Evolutionary conservation across 345 rosid species (phyloP).

Genomic region (Mallotus nudiflorus): DNA sequence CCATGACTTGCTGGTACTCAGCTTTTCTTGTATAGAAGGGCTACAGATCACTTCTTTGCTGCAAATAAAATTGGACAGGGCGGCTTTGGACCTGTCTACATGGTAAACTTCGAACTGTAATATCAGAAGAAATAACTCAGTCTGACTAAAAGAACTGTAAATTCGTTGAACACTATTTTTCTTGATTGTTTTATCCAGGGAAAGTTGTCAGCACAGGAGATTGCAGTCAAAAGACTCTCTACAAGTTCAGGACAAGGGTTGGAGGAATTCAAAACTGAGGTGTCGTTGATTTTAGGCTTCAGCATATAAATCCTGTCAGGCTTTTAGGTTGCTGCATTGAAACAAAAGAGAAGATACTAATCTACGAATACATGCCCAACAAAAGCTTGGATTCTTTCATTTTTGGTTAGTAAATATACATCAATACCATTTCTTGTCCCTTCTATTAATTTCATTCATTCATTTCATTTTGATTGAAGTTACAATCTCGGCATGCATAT

Average conservation of each 20-base stretch:
- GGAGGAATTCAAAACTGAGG: constrained; percentile 6
- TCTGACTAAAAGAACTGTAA: no score
- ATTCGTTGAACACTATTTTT: no score
- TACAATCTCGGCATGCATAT: background rate
- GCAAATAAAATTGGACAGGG: constrained; percentile 1
- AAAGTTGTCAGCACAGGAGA: background rate
- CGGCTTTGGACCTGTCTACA: constrained; percentile 5
- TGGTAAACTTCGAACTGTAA: background rate
- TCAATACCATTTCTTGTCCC: background rate
- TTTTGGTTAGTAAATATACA: background rate
- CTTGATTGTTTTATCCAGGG: background rate
- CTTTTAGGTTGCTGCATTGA: constrained; percentile 7
- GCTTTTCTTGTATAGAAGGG: constrained; percentile 18
- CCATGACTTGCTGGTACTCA: constrained; percentile 3
- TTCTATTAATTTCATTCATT: background rate
- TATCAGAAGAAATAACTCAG: background rate
- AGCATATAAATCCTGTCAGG: constrained; percentile 2
- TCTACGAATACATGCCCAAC: constrained; percentile 5
- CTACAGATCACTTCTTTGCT: background rate
- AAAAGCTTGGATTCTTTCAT: constrained; percentile 11
- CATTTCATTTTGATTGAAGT: background rate
- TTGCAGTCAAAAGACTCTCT: constrained; percentile 1
- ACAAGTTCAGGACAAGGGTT: constrained; percentile 1
- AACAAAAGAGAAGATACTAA: background rate
- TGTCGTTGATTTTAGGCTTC: background rate